phyloP scores from a whole-genome alignment of 306 rosid species.

The Pueraria montana region DNA sequence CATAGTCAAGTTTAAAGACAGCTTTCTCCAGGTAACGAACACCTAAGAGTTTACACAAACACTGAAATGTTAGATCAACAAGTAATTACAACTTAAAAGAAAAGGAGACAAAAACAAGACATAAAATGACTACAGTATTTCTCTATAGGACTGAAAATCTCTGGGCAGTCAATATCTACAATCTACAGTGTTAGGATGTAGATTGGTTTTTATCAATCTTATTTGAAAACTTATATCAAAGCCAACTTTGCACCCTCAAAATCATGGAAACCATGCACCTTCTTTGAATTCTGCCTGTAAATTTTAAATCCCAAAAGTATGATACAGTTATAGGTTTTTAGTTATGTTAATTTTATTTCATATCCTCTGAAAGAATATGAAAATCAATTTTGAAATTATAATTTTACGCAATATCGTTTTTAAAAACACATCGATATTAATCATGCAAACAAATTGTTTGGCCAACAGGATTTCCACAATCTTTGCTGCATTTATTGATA shows the following conservation, averaged over 20 bases:
- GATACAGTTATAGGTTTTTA: background rate
- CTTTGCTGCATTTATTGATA: background rate
- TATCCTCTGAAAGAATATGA: background rate
- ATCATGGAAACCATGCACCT: background rate
- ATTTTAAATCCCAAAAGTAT: constrained; percentile 16
- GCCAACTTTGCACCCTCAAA: background rate
- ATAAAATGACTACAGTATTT: background rate
- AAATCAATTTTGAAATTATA: constrained; percentile 11
- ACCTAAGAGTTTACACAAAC: constrained; percentile 54
- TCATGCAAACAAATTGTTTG: background rate
- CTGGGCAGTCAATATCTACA: background rate
- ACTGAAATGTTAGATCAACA: constrained; percentile 24
- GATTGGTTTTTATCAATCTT: background rate
- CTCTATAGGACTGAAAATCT: background rate
- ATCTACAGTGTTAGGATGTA: constrained; percentile 11
- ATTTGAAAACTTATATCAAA: background rate
- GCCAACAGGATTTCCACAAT: constrained; percentile 12
- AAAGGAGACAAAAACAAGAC: background rate
- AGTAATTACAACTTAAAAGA: background rate
- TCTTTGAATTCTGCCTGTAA: background rate
- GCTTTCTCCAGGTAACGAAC: constrained; percentile 93
- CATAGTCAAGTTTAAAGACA: constrained; percentile 78
- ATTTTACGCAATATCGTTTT: background rate
- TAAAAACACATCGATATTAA: constrained; percentile 4
- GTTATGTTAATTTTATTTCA: background rate